Evolutionary conservation across 2,329 filamentous ascomycete species (phyloP).

Genomic region (Cladosporium sp.): DNA sequence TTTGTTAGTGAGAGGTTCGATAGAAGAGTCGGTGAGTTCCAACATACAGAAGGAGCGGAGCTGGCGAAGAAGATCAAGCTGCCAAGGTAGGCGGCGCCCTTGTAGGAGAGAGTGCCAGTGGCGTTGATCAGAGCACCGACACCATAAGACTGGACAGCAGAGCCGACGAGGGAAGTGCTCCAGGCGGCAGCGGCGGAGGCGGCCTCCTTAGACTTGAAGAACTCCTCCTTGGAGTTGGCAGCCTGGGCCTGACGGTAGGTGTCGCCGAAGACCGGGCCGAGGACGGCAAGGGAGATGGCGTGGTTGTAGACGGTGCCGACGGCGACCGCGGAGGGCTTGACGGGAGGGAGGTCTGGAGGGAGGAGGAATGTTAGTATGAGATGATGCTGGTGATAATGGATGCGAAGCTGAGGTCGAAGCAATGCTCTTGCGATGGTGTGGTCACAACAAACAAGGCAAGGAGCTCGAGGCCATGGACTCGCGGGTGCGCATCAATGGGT

Average conservation of each 20-base stretch:
- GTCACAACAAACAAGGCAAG: conserved; percentile 8
- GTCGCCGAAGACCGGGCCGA: conserved; percentile 86
- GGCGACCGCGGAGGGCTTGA: conserved; percentile 97
- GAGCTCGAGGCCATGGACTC: not conserved
- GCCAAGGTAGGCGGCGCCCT: conserved; percentile 92
- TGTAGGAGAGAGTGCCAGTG: conserved; percentile 91
- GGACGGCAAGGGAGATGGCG: conserved; percentile 78
- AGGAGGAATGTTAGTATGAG: conserved; percentile 3
- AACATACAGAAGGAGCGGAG: conserved; percentile 75
- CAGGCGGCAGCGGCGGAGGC: conserved; percentile 80
- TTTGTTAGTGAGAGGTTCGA: conserved; percentile 21
- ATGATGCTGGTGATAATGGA: conserved; percentile 3
- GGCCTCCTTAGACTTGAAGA: conserved; percentile 88
- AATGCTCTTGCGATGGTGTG: not conserved
- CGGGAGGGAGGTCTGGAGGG: conserved; percentile 62
- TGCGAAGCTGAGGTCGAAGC: conserved; percentile 3
- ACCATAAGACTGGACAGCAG: conserved; percentile 57
- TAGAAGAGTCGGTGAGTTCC: not conserved
- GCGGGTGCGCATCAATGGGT: conserved; percentile 1
- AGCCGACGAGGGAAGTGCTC: conserved; percentile 85
- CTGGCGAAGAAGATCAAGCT: conserved; percentile 86
- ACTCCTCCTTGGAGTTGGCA: conserved; percentile 94
- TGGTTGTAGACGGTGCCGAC: conserved; percentile 96
- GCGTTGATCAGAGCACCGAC: conserved; percentile 62
- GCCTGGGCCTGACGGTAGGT: conserved; percentile 89